These are phyloP conservation scores for Aschersonia sp. DNA, from an alignment of 2,329 filamentous ascomycete genomes.

Conservation along the genomic window DNA sequence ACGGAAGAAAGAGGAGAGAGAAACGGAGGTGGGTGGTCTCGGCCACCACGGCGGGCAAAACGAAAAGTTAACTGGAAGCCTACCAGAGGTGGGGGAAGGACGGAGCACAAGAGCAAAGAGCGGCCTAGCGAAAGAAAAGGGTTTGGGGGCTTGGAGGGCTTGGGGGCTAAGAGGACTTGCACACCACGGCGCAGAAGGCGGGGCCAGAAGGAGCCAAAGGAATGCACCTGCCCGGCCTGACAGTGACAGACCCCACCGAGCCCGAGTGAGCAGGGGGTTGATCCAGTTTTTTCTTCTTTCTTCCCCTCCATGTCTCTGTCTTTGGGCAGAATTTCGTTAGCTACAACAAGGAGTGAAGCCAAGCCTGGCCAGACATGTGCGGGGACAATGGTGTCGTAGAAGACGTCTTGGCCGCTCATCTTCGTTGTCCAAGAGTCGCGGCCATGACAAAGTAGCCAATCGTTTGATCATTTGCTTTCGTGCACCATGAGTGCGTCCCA, in stretches of 20 bases:
- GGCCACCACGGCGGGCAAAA: background rate
- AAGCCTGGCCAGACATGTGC: background rate
- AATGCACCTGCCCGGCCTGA: background rate
- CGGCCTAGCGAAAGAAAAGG: background rate
- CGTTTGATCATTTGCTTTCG: no score
- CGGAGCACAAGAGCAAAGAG: constrained; percentile 2
- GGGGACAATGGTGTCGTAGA: background rate
- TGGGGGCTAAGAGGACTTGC: background rate
- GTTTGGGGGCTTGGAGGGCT: background rate
- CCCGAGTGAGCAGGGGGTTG: background rate
- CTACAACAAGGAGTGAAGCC: background rate
- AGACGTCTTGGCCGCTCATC: background rate
- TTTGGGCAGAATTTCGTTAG: background rate
- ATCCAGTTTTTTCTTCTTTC: background rate
- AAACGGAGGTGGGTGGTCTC: background rate
- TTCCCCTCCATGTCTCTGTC: no score
- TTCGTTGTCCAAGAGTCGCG: no score
- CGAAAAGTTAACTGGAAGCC: background rate
- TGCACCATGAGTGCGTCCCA: no score
- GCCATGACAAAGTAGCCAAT: no score
- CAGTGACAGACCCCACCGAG: background rate
- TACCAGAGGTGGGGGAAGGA: constrained; percentile 1
- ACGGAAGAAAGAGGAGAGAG: background rate
- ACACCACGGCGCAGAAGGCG: background rate
- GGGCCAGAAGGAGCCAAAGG: background rate